phyloP scores from a whole-genome alignment of 2,329 filamentous ascomycete species.

The Alternaria sp. region DNA sequence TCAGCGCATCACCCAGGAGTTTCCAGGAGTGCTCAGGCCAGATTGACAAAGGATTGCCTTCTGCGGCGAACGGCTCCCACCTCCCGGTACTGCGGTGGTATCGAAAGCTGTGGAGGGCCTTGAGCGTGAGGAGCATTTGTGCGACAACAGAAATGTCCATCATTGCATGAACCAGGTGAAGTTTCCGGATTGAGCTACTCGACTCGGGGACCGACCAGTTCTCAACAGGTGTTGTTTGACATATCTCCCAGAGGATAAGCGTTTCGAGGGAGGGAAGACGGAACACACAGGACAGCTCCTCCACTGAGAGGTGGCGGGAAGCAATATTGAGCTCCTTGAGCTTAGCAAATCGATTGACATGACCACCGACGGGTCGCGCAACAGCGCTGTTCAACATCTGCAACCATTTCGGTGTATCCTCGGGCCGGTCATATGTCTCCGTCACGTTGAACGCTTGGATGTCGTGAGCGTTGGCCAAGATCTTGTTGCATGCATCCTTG shows the following conservation, averaged over 20 bases:
- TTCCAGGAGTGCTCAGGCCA: slow-evolving; percentile 9
- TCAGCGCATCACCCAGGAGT: slow-evolving; percentile 4
- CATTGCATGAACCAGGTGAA: not conserved
- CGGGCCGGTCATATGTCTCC: not conserved
- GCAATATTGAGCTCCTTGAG: not conserved
- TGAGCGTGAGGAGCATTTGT: slow-evolving; percentile 6
- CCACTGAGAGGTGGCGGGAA: not conserved
- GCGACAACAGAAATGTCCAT: slow-evolving; percentile 5
- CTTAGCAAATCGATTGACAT: slow-evolving; percentile 2
- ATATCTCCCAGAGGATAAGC: not conserved
- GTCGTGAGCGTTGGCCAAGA: not conserved
- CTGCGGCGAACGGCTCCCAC: slow-evolving; percentile 8
- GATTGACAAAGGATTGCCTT: not conserved
- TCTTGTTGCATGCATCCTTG: not conserved
- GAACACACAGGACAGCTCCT: not conserved
- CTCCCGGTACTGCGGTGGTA: not conserved
- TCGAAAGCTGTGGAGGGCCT: not conserved
- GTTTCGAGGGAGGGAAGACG: slow-evolving; percentile 3
- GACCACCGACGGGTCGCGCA: not conserved
- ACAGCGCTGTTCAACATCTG: not conserved
- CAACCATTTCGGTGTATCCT: not conserved
- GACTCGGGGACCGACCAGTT: slow-evolving; percentile 6
- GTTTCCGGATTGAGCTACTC: not conserved
- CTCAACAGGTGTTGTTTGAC: not conserved
- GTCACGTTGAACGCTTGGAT: not conserved